Evolutionary conservation across 257 asterid species (phyloP).

Genomic region (Solanum boliviense): DNA sequence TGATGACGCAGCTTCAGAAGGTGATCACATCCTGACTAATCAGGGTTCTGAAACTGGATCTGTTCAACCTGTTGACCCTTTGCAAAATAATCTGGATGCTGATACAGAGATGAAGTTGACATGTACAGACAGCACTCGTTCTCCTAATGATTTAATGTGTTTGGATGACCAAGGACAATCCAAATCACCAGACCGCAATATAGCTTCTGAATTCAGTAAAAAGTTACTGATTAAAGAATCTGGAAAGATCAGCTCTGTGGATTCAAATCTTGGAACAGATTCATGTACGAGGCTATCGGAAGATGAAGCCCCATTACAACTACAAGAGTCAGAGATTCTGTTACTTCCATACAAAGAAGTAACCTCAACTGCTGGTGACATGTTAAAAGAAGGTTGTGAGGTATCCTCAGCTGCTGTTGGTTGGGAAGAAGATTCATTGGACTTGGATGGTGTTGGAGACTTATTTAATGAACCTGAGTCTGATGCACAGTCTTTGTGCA

Average conservation of each 20-base stretch:
- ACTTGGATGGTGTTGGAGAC: conserved; percentile 64
- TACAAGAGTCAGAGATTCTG: conserved; percentile 32
- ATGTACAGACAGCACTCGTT: neutral
- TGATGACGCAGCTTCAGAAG: conserved; percentile 13
- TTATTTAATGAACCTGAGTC: conserved; percentile 72
- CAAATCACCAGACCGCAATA: conserved; percentile 11
- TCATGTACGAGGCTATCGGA: conserved; percentile 18
- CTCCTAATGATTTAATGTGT: conserved; percentile 12
- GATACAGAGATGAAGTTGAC: conserved; percentile 11
- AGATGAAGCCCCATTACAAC: conserved; percentile 25
- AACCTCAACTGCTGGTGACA: conserved; percentile 17
- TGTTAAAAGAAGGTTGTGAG: conserved; percentile 17
- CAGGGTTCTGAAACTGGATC: conserved; percentile 29
- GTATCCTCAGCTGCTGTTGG: conserved; percentile 15
- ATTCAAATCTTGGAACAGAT: conserved; percentile 17
- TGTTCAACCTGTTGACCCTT: conserved; percentile 10
- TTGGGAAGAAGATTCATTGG: conserved; percentile 32
- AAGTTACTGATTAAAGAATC: conserved; percentile 9
- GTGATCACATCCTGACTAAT: conserved; percentile 14
- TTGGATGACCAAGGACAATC: conserved; percentile 18
- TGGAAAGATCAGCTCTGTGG: conserved; percentile 8
- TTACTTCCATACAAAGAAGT: conserved; percentile 46
- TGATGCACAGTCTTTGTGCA: conserved; percentile 14
- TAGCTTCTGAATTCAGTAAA: conserved; percentile 14
- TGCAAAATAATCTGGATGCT: conserved; percentile 15